Evolutionary conservation across 257 asterid species (phyloP), one percentile per base, ranked within the genome.

Genomic region (Oldenlandia corymbosa): DNA sequence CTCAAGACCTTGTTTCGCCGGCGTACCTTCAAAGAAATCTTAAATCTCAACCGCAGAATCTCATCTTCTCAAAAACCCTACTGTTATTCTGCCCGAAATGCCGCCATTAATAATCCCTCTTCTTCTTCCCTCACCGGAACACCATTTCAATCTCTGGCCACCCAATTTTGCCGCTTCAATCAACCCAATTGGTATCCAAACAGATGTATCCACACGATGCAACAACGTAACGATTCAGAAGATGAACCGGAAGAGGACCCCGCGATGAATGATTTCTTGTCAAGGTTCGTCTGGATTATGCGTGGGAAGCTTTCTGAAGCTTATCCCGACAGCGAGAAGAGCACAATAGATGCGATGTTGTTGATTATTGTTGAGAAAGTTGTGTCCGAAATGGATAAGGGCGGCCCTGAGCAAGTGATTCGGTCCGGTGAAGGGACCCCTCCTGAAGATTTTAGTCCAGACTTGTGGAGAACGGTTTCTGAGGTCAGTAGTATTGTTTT

Each of bases 251-350:
- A 85, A 60, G 74, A 71, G 39, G 88, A 81, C 56, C 80, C 83
- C 18, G 23, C 82, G 37, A 74, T 78, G 82, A 85, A 79, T 26
- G 97, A 89, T 68, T 92, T 87, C 78, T 75, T 92, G 65, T 89
- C 96, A 24, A 76, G 97, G 65, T 89, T 92, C 60, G 91, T 80
- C 48, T 89, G 99, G 95, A 74, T 81, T 53, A 89, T 92, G 97
- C 84, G 97, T 21, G 84, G 89, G 64, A 83, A 76, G 73, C 95
- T 89, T 26, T 7, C 39, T 2, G 84, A 76, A 71, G 86, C 74
- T 8, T 93, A 79, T 73, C 87, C 90, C 1, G 88, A 69, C 1
- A 78, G 80, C 69, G 94, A 83, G 67, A 93, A 84, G 81, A 64
- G 62, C 3, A 81, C 94, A 2, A 66, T 93, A 52, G 84, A 90